Percentiles rank a stretch among this genome's conserved stretches.
phyloP scores from a whole-genome alignment of 495 filamentous ascomycete species.

The Aspergillus bridgeri region DNA sequence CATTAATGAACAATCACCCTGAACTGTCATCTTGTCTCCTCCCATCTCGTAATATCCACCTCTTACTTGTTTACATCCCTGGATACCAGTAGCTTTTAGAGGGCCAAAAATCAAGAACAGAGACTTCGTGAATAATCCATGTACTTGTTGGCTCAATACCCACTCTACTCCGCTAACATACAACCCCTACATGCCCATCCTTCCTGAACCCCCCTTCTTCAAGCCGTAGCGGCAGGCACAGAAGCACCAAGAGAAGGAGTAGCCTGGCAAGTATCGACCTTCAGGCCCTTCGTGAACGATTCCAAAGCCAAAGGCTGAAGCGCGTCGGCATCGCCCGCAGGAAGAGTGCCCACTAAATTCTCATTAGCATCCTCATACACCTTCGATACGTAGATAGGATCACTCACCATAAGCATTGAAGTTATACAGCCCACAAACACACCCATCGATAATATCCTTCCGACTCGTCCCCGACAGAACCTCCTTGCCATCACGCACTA shows the following conservation, averaged over 20 bases:
- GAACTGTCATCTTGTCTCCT: too few species aligned
- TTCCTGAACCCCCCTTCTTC: too few species aligned
- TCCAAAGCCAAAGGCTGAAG: conserved; percentile 15
- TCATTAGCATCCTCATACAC: neutral
- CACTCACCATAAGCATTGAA: conserved; percentile 52
- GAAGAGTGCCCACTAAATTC: neutral
- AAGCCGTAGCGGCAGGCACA: neutral
- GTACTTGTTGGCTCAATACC: too few species aligned
- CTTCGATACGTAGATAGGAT: neutral
- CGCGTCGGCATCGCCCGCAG: neutral
- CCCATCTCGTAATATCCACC: too few species aligned
- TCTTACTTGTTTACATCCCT: too few species aligned
- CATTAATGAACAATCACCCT: too few species aligned
- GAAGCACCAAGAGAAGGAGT: neutral
- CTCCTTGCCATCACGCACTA: conserved; percentile 37
- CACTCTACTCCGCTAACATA: too few species aligned
- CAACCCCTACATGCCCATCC: too few species aligned
- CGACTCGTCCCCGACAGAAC: conserved; percentile 49
- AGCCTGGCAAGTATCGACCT: conserved; percentile 8
- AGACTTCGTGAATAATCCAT: too few species aligned
- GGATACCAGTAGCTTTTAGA: too few species aligned
- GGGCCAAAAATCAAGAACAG: too few species aligned
- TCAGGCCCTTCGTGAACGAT: conserved; percentile 22
- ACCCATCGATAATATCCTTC: conserved; percentile 46
- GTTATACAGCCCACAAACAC: conserved; percentile 58